phyloP scores from a whole-genome alignment of 768 basidiomycete species.

The Calocybe gangraenosa region DNA sequence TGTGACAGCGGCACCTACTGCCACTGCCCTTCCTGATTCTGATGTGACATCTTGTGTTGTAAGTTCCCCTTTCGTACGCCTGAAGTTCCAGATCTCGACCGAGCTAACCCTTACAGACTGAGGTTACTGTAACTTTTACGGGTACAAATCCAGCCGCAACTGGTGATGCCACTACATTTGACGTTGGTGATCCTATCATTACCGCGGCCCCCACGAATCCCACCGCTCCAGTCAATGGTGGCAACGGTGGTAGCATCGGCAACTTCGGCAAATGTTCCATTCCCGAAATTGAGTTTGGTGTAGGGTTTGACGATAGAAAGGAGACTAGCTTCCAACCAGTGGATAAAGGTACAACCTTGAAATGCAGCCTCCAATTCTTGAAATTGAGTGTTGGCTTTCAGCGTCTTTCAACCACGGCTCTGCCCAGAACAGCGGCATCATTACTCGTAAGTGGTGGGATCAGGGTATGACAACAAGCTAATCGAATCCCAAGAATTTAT shows the following conservation, averaged over 20 bases:
- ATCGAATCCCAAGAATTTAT: constrained; percentile 34
- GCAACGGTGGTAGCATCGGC: constrained; percentile 19
- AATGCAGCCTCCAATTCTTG: background rate
- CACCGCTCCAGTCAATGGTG: constrained; percentile 12
- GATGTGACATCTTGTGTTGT: constrained; percentile 12
- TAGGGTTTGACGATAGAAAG: constrained; percentile 51
- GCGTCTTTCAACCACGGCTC: constrained; percentile 50
- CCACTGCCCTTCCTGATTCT: constrained; percentile 11
- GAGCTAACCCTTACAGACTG: constrained; percentile 17
- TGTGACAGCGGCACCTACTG: constrained; percentile 8
- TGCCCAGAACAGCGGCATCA: constrained; percentile 52
- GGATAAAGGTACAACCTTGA: constrained; percentile 33
- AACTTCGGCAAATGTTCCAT: constrained; percentile 54
- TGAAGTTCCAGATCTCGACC: background rate
- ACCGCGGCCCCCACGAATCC: constrained; percentile 11
- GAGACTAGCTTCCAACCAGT: constrained; percentile 58
- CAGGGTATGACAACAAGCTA: background rate
- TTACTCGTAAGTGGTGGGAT: constrained; percentile 32
- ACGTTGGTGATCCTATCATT: constrained; percentile 23
- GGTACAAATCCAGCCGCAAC: constrained; percentile 23
- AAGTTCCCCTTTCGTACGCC: background rate
- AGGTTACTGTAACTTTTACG: constrained; percentile 32
- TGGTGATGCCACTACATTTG: constrained; percentile 24
- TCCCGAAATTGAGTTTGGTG: constrained; percentile 56
- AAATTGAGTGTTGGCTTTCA: constrained; percentile 9